A percentile compares a stretch with the other conserved stretches of the same genome.
Conservation (phyloP, 768 basidiomycete species). For the Mycena olivaceomarginata region DNA sequence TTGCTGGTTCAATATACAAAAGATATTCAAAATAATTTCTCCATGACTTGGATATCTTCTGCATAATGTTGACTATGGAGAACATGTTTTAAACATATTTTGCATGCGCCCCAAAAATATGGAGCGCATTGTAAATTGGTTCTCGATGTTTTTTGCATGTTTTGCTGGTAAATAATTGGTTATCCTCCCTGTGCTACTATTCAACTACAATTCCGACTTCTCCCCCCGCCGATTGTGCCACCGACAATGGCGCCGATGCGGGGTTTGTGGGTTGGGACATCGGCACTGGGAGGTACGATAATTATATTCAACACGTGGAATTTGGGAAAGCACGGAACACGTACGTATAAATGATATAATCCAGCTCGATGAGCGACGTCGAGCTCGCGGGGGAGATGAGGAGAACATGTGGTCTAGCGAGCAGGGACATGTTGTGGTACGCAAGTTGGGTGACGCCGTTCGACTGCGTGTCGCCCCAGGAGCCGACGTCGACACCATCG, state of each 20-base stretch:
- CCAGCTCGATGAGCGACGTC: conserved; percentile 12
- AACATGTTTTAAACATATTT: too few relatives aligned
- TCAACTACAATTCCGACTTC: too few relatives aligned
- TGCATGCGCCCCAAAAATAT: too few relatives aligned
- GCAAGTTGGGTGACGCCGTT: not conserved
- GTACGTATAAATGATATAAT: conserved; percentile 29
- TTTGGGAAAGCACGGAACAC: not conserved
- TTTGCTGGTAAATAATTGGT: too few relatives aligned
- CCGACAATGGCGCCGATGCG: conserved; percentile 8
- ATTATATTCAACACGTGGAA: not conserved
- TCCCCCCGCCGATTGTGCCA: not conserved
- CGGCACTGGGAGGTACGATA: not conserved
- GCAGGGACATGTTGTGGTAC: conserved; percentile 22
- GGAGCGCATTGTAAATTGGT: too few relatives aligned
- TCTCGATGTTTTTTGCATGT: too few relatives aligned
- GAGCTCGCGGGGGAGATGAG: conserved; percentile 21
- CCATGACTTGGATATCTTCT: too few relatives aligned
- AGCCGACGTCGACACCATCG: conserved; percentile 22
- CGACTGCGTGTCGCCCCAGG: not conserved
- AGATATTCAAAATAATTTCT: too few relatives aligned
- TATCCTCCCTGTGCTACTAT: too few relatives aligned
- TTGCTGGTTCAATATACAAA: too few relatives aligned
- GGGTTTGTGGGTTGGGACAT: not conserved
- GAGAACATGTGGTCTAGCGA: conserved; percentile 3
- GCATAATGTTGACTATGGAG: too few relatives aligned